Evolutionary conservation across 371 early-diverging fungal genomes (phyloP).

Genomic region (Nematocida ausubeli): DNA sequence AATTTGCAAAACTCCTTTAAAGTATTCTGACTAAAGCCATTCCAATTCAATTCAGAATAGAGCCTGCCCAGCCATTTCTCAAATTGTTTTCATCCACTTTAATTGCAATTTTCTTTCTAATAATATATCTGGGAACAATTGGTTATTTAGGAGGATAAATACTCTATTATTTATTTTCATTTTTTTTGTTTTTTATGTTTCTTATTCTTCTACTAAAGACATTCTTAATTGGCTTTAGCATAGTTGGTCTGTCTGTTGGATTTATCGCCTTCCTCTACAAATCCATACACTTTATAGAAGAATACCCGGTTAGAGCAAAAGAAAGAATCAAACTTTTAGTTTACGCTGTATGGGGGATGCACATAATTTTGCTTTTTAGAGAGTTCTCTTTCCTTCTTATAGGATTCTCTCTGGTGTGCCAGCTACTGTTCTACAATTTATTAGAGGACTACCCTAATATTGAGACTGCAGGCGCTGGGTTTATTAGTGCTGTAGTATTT

Average conservation of each 20-base stretch:
- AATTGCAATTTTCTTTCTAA: too few relatives aligned
- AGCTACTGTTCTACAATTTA: slow-evolving; percentile 64
- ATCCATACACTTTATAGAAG: slow-evolving; percentile 67
- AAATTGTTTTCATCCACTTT: too few relatives aligned
- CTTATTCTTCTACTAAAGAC: slow-evolving; percentile 40
- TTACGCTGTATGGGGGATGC: slow-evolving; percentile 44
- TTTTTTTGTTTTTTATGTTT: slow-evolving; percentile 46
- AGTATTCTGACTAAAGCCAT: too few relatives aligned
- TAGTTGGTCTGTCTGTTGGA: slow-evolving; percentile 60
- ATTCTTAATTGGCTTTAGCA: slow-evolving; percentile 48
- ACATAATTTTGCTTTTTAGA: slow-evolving; percentile 62
- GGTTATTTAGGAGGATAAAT: too few relatives aligned
- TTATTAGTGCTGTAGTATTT: slow-evolving; percentile 64
- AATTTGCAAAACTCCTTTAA: too few relatives aligned
- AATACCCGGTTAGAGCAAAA: slow-evolving; percentile 67
- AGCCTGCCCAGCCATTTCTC: too few relatives aligned
- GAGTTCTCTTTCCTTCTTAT: slow-evolving; percentile 60
- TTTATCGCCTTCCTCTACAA: slow-evolving; percentile 57
- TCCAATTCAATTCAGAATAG: too few relatives aligned
- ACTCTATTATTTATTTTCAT: slow-evolving; percentile 22
- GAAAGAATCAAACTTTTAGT: slow-evolving; percentile 62
- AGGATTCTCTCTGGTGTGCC: slow-evolving; percentile 60
- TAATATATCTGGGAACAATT: too few relatives aligned
- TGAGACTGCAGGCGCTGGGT: slow-evolving; percentile 60
- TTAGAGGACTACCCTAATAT: slow-evolving; percentile 66